phyloP scores from a whole-genome alignment of 331 rosid genomes.

The Prunus yedoensis region DNA sequence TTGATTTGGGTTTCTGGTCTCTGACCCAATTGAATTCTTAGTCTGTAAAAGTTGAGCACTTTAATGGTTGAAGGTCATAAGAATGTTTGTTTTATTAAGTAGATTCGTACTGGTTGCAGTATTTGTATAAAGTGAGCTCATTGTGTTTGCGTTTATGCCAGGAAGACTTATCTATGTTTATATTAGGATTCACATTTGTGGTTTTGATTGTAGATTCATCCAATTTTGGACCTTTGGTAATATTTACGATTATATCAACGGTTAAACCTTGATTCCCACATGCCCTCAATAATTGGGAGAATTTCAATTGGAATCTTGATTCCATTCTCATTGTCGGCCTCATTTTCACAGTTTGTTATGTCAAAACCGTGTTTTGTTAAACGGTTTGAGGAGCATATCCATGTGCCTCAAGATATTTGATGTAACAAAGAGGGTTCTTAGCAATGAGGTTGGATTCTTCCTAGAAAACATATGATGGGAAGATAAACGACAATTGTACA shows the following conservation, averaged over 20 bases:
- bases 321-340: background rate
- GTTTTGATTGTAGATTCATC: background rate
- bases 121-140: background rate
- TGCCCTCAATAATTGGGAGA: background rate
- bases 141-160: background rate
- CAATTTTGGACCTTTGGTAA: background rate
- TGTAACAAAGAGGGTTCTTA: background rate
- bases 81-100: background rate
- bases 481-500: background rate
- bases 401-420: background rate
- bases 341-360: background rate
- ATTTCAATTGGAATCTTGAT: background rate
- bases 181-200: background rate
- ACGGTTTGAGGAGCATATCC: background rate
- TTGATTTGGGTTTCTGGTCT: slow-evolving; percentile 22
- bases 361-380: background rate
- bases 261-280: background rate
- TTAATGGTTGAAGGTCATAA: background rate
- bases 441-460: background rate
- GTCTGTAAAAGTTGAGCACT: background rate
- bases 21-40: slow-evolving; percentile 16
- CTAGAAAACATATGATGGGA: background rate
- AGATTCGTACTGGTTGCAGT: background rate
- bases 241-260: background rate
- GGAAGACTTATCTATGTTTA: background rate